These are phyloP conservation scores for Umbelopsis sp. DNA, from an alignment of 192 early-diverging fungal species.

Conservation along the genomic window DNA sequence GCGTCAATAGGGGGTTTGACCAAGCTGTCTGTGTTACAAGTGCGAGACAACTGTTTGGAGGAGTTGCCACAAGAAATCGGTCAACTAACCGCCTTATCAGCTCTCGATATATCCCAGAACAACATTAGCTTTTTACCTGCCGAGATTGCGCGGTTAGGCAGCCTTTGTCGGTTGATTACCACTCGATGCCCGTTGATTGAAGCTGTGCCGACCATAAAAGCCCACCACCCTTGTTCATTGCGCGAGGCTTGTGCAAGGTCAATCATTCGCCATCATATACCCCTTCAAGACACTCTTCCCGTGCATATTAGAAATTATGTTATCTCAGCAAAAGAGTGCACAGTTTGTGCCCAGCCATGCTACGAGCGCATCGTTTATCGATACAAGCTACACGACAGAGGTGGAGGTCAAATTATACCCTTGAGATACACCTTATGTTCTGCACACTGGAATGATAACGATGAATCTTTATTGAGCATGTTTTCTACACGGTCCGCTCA, in stretches of 20 bases:
- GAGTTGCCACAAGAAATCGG: conserved; percentile 69
- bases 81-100: conserved; percentile 54
- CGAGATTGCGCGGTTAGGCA: conserved; percentile 65
- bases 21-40: conserved; percentile 62
- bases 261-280: conserved; percentile 66
- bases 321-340: conserved; percentile 56
- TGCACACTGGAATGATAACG: conserved; percentile 71
- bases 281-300: conserved; percentile 51
- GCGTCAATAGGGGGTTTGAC: conserved; percentile 55
- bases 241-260: conserved; percentile 73
- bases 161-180: conserved; percentile 54
- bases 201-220: conserved; percentile 40
- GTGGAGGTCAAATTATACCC: conserved; percentile 45
- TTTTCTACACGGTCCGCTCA: conserved; percentile 39
- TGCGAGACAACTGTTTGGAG: conserved; percentile 59
- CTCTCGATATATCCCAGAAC: conserved; percentile 67
- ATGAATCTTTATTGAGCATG: conserved; percentile 60
- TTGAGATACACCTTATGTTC: conserved; percentile 70
- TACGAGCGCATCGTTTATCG: conserved; percentile 64
- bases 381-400: conserved; percentile 62
- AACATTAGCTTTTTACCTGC: conserved; percentile 67
- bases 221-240: conserved; percentile 55
- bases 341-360: conserved; percentile 77
- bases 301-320: conserved; percentile 65
- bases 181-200: conserved; percentile 52